These are phyloP conservation scores for Quercus suber DNA, from an alignment of 306 rosid genomes.

Conservation along the genomic window DNA sequence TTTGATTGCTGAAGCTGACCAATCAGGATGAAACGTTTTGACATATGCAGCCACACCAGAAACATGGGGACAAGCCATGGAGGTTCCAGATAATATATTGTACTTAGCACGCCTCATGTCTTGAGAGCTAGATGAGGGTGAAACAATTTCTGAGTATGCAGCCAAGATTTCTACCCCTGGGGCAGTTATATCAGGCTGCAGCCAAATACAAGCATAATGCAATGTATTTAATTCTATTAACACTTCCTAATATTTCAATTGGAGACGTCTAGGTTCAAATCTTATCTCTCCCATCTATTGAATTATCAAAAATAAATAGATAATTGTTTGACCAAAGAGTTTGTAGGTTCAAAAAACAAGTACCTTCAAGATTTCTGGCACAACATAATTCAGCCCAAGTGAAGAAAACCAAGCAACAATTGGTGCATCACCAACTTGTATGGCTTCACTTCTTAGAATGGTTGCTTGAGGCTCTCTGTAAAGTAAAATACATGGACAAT, in stretches of 20 bases:
- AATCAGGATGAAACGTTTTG: conserved; percentile 32
- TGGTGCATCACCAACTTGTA: neutral
- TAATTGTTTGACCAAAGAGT: neutral
- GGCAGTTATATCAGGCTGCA: conserved; percentile 36
- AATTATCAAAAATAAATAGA: no score
- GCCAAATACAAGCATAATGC: neutral
- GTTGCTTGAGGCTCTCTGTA: neutral
- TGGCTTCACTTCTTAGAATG: neutral
- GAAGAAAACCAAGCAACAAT: neutral
- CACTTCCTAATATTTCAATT: no score
- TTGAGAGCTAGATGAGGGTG: neutral
- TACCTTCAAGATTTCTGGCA: neutral
- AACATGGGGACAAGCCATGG: conserved; percentile 40
- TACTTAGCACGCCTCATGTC: conserved; percentile 12
- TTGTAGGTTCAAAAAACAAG: no score
- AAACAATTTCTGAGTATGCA: neutral
- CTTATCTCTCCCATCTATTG: no score
- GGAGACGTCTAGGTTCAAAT: no score
- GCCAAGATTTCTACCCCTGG: conserved; percentile 35
- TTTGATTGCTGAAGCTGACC: conserved; percentile 40
- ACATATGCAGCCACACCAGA: conserved; percentile 36
- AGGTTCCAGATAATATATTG: conserved; percentile 28
- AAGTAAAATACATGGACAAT: no score
- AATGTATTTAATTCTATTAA: neutral
- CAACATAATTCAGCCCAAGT: neutral